A percentile compares a stretch with the other conserved stretches of the same genome.
These are phyloP conservation scores for grape (Vitis vinifera) DNA, from an alignment of 164 flowering plant genomes.

Conservation along the genomic window ASM3070453v1 NC_081812.1:19186001-19186500, in stretches of 20 bases:
- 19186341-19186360: constrained; percentile 29
- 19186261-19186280: constrained; percentile 32
- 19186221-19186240: constrained; percentile 36
- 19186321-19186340: constrained; percentile 33
- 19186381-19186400: constrained; percentile 34
- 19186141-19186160: constrained; percentile 40
- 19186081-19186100: constrained; percentile 58
- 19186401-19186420: constrained; percentile 33
- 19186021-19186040: constrained; percentile 27
- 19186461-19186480: constrained; percentile 32
- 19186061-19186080: constrained; percentile 44
- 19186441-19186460: constrained; percentile 26
- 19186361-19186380: constrained; percentile 18
- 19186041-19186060: constrained; percentile 69
- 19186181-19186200: constrained; percentile 58
- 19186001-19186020: constrained; percentile 51
- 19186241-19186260: constrained; percentile 31
- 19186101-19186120: constrained; percentile 68
- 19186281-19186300: constrained; percentile 23
- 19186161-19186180: constrained; percentile 43
- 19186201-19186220: constrained; percentile 73
- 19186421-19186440: constrained; percentile 21
- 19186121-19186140: constrained; percentile 33
- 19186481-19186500: constrained; percentile 32
- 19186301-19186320: constrained; percentile 38